Base-by-base conservation (phyloP, 257 asterid species). In the Nicotiana knightiana region DNA sequence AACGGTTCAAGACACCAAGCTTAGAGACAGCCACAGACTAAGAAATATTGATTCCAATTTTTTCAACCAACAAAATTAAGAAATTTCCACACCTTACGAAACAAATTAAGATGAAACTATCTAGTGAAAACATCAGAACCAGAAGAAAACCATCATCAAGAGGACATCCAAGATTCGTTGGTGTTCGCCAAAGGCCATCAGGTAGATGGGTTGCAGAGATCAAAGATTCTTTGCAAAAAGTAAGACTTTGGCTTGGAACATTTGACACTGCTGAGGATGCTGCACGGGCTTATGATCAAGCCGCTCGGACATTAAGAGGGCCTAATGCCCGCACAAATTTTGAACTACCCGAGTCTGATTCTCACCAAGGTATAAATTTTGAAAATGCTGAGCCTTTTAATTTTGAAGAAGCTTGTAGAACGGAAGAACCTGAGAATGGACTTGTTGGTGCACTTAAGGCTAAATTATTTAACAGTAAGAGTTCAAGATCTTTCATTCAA, bases 201-300 rank as follows among this genome's bases (percentile, higher is more conserved):
- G 98, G 98, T 6, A 71, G 98, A n/a, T 93, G 98, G 98, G 98
- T 93, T 2, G 98, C 98, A 0, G 98, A 93, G 91, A 93, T 93
- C 78, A 93, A 93, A 58, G 96, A 93, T 85, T 93, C 98, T 2
- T 43, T 93, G 24, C 97, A 93, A 17, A 92, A 93, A 58, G 98
- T 93, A 1, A 85, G 98, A 85, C 91, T 92, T 0, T 93, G 97
- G 98, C 84, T 92, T 5, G 98, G 98, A 3, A 93, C 98, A 2
- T 93, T 93, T 8, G 98, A 93, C 89, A 90, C 97, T 0, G 97
- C 97, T 0, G 97, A 93, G 28, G 98, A 92, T 43, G 98, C 98
- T 2, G 98, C 98, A 51, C 83, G 92, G 63, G 98, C 98, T 1
- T 92, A 93, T 39, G 98, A 93, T 76, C 89, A 88, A 16, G 97